Evolutionary conservation across 1,284 basidiomycete species (phyloP).

Genomic region (Somion occarium): DNA sequence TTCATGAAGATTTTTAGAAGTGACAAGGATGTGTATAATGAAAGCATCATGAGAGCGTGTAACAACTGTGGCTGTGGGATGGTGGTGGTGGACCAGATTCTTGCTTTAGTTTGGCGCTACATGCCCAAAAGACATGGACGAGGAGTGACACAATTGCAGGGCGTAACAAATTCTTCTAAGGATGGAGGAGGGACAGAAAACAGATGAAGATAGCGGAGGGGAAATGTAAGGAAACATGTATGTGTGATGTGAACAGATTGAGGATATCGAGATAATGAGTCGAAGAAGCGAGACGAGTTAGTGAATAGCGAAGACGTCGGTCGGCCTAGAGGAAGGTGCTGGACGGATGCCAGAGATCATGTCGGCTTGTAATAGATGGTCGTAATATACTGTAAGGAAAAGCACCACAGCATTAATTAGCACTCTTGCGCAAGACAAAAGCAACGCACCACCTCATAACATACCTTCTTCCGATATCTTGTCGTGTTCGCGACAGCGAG

Average conservation of each 20-base stretch:
- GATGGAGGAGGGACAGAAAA: neutral
- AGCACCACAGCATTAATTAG: conserved; percentile 12
- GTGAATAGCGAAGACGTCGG: neutral
- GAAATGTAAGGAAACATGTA: neutral
- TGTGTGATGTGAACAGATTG: neutral
- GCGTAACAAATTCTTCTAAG: neutral
- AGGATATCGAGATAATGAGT: neutral
- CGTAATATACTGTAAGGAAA: conserved; percentile 49
- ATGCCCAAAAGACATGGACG: too few relatives aligned
- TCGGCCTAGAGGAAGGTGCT: neutral
- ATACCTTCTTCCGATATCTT: conserved; percentile 89
- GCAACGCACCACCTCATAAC: conserved; percentile 12
- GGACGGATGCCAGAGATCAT: conserved; percentile 23
- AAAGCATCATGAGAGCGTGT: too few relatives aligned
- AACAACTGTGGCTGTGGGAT: too few relatives aligned
- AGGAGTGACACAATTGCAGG: neutral
- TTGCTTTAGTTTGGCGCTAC: too few relatives aligned
- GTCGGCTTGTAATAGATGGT: conserved; percentile 65
- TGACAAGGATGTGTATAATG: too few relatives aligned
- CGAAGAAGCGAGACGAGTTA: neutral
- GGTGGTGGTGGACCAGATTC: too few relatives aligned
- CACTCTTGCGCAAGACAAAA: too few relatives aligned
- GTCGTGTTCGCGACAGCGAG: conserved; percentile 93
- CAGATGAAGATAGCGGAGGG: neutral
- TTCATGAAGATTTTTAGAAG: too few relatives aligned